phyloP scores from a whole-genome alignment of 192 early-diverging fungal species.

The Coemansia sp. region DNA sequence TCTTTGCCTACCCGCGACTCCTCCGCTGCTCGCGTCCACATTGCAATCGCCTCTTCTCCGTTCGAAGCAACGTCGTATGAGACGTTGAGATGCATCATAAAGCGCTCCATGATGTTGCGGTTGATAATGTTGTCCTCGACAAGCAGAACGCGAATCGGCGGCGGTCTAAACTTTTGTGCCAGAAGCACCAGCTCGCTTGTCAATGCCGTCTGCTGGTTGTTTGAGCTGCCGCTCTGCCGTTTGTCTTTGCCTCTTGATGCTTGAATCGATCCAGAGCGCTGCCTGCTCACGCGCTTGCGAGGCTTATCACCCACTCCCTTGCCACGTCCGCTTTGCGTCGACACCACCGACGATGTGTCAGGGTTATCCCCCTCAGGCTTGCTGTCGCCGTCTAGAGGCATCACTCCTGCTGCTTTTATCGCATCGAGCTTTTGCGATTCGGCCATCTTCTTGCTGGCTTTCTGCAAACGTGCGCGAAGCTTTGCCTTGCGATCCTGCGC shows the following conservation, averaged over 20 bases:
- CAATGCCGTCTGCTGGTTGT: background rate
- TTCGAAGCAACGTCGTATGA: constrained; percentile 76
- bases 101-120: constrained; percentile 70
- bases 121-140: constrained; percentile 84
- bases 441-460: constrained; percentile 33
- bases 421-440: constrained; percentile 29
- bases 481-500: constrained; percentile 36
- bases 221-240: constrained; percentile 14
- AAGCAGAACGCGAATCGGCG: constrained; percentile 73
- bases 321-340: constrained; percentile 1
- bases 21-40: constrained; percentile 63
- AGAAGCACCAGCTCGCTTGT: background rate
- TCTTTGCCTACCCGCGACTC: constrained; percentile 11
- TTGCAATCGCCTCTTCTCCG: constrained; percentile 79
- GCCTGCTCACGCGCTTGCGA: constrained; percentile 5
- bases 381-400: background rate
- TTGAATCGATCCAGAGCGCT: constrained; percentile 5
- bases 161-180: constrained; percentile 9
- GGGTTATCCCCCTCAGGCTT: constrained; percentile 2
- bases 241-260: background rate
- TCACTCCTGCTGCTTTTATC: constrained; percentile 1
- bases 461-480: constrained; percentile 38
- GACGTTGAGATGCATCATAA: constrained; percentile 72
- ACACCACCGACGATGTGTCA: background rate
- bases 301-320: background rate